Conservation (phyloP, 2,329 filamentous ascomycete genomes). For the Claviceps arundinis region DNA sequence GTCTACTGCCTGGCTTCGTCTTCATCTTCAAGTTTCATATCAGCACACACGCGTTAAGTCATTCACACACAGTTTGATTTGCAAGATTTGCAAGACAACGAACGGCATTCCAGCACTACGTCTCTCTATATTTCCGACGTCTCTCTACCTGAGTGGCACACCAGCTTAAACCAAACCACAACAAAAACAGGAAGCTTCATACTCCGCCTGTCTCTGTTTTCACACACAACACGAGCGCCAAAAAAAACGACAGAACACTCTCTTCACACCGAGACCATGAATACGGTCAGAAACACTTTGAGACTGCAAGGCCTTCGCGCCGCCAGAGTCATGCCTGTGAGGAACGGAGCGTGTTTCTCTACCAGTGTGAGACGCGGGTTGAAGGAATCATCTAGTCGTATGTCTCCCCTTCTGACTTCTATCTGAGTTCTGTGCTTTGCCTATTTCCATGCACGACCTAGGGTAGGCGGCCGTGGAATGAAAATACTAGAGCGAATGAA, state of each 20-base stretch:
- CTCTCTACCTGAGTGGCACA: too few relatives aligned
- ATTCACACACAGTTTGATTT: too few relatives aligned
- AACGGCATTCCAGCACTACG: too few relatives aligned
- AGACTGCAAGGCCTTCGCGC: constrained; percentile 13
- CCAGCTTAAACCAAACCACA: too few relatives aligned
- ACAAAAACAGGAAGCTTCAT: too few relatives aligned
- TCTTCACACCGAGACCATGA: background rate
- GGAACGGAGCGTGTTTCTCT: constrained; percentile 16
- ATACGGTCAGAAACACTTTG: background rate
- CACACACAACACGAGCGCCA: background rate
- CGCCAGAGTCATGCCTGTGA: constrained; percentile 2
- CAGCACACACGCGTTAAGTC: too few relatives aligned
- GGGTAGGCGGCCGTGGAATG: background rate
- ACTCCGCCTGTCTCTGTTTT: too few relatives aligned
- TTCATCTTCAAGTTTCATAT: too few relatives aligned
- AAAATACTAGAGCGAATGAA: background rate
- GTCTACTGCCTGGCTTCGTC: too few relatives aligned
- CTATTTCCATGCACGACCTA: background rate
- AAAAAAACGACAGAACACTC: background rate
- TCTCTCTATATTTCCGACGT: too few relatives aligned
- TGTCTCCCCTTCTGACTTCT: background rate
- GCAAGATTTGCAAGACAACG: too few relatives aligned
- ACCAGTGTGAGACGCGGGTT: constrained; percentile 17
- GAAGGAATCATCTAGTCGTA: constrained; percentile 26
- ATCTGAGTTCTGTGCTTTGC: background rate